Evolutionary conservation across 108 stramenopile species (phyloP).

Genomic region (Licmophora abbreviata): DNA sequence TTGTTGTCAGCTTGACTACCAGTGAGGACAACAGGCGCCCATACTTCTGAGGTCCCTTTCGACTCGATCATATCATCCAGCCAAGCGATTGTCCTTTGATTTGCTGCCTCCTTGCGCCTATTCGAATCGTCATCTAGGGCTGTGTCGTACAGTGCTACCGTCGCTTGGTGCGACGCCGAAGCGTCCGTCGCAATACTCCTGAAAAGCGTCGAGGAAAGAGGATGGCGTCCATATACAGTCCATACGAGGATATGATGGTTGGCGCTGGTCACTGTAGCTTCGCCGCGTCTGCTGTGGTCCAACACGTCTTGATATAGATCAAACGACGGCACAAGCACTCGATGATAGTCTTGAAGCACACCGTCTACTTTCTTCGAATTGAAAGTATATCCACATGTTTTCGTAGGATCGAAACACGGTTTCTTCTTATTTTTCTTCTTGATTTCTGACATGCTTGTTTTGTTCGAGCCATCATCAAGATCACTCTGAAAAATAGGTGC

Average conservation of each 20-base stretch:
- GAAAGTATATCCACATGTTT: constrained; percentile 64
- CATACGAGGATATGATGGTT: constrained; percentile 42
- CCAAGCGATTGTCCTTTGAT: constrained; percentile 1
- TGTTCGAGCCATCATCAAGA: constrained; percentile 14
- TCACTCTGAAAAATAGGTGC: constrained; percentile 27
- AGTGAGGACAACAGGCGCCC: constrained; percentile 16
- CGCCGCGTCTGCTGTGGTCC: not conserved
- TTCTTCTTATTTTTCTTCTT: not conserved
- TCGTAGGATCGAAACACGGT: constrained; percentile 7
- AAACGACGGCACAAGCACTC: constrained; percentile 63
- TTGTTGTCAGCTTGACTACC: constrained; percentile 4
- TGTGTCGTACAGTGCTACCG: not conserved
- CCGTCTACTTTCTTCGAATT: constrained; percentile 23
- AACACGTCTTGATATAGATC: constrained; percentile 12
- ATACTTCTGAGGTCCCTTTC: too few relatives aligned
- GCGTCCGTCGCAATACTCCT: constrained; percentile 20
- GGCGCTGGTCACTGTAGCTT: constrained; percentile 7
- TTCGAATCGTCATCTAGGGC: not conserved
- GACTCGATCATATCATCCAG: not conserved
- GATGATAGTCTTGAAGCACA: constrained; percentile 38
- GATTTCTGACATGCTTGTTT: constrained; percentile 8
- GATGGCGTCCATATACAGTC: constrained; percentile 70
- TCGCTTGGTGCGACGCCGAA: not conserved
- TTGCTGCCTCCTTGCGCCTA: constrained; percentile 1
- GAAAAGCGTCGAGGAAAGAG: constrained; percentile 44